phyloP scores from a whole-genome alignment of 2,329 filamentous ascomycete species.

The Endocalyx cinctus region DNA sequence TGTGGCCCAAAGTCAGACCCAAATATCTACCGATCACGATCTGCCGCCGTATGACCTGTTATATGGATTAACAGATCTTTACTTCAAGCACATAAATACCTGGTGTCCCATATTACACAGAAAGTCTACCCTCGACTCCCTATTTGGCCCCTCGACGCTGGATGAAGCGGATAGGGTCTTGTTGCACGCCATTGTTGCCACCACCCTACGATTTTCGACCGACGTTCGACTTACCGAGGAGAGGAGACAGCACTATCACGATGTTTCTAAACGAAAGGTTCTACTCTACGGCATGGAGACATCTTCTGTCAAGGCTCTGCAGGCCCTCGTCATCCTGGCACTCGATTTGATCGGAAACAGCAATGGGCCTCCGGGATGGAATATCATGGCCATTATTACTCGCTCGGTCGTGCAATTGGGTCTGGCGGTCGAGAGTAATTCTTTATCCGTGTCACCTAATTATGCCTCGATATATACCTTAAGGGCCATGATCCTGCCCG shows the following conservation, averaged over 20 bases:
- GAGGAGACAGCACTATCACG: constrained; percentile 69
- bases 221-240: constrained; percentile 71
- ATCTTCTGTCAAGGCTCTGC: constrained; percentile 80
- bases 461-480: constrained; percentile 87
- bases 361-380: constrained; percentile 90
- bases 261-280: constrained; percentile 79
- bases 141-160: constrained; percentile 72
- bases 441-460: constrained; percentile 70
- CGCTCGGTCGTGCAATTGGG: constrained; percentile 85
- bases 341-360: constrained; percentile 80
- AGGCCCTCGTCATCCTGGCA: constrained; percentile 82
- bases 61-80: constrained; percentile 69
- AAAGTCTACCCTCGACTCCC: constrained; percentile 71
- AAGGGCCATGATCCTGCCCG: constrained; percentile 77
- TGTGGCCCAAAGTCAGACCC: constrained; percentile 43
- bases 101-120: constrained; percentile 91
- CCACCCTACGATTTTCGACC: constrained; percentile 77
- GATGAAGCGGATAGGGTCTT: constrained; percentile 80
- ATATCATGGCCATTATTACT: constrained; percentile 82
- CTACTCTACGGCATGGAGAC: constrained; percentile 84
- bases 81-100: constrained; percentile 75
- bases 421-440: constrained; percentile 76
- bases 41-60: constrained; percentile 71
- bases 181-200: constrained; percentile 84
- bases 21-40: constrained; percentile 55